Percentiles rank a stretch among this genome's conserved stretches.
These are phyloP conservation scores for Colletotrichum navitas DNA, from an alignment of 2,329 filamentous ascomycete species.

Conservation along the genomic window DNA sequence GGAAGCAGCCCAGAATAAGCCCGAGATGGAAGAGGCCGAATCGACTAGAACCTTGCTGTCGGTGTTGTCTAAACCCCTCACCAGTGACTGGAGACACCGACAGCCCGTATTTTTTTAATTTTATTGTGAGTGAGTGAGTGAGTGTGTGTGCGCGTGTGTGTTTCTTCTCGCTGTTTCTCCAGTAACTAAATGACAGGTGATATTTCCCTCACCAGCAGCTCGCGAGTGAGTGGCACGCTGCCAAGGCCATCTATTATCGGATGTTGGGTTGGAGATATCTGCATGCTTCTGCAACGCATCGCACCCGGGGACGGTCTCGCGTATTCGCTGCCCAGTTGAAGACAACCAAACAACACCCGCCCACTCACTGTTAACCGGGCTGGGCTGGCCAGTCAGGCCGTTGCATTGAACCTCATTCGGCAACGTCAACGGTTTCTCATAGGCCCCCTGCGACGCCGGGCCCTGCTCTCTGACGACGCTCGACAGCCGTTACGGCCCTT, in stretches of 20 bases:
- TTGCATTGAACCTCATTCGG: slow-evolving; percentile 26
- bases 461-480: slow-evolving; percentile 29
- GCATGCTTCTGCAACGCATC: slow-evolving; percentile 26
- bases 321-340: slow-evolving; percentile 1
- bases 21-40: slow-evolving; percentile 34
- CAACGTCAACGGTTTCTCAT: slow-evolving; percentile 32
- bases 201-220: slow-evolving; percentile 38
- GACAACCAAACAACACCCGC: background rate
- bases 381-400: slow-evolving; percentile 19
- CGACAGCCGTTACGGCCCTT: slow-evolving; percentile 7
- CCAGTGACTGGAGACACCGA: slow-evolving; percentile 13
- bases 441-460: slow-evolving; percentile 20
- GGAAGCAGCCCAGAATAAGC: slow-evolving; percentile 41
- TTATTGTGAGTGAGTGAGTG: no score
- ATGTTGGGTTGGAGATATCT: slow-evolving; percentile 9
- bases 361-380: slow-evolving; percentile 13
- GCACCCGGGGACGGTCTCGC: background rate
- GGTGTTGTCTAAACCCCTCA: slow-evolving; percentile 36
- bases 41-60: slow-evolving; percentile 31
- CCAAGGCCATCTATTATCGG: background rate
- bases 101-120: background rate
- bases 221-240: no score
- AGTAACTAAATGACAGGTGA: background rate
- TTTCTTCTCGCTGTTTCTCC: slow-evolving; percentile 1
- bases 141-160: no score